These are phyloP conservation scores for Choiromyces venosus DNA, from an alignment of 495 filamentous ascomycete species.

Conservation along the genomic window DNA sequence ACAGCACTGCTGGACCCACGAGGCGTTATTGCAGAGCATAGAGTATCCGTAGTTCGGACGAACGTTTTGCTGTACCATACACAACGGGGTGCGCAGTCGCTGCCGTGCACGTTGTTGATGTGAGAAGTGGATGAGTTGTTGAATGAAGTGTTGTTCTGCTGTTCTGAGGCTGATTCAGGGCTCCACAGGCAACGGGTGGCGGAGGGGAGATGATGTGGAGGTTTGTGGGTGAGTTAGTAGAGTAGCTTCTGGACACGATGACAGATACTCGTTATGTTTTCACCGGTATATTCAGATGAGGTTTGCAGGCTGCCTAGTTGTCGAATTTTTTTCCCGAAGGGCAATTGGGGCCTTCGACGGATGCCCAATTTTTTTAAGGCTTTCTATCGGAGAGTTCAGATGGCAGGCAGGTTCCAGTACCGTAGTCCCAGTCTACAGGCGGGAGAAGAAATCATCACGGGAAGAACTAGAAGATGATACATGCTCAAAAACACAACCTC, in stretches of 20 bases:
- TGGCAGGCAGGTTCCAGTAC: neutral
- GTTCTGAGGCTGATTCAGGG: neutral
- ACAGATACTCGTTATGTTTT: neutral
- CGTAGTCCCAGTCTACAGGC: neutral
- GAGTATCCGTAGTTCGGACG: neutral
- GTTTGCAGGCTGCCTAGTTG: neutral
- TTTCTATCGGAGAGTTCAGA: neutral
- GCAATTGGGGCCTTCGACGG: neutral
- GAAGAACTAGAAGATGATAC: neutral
- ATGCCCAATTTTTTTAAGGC: neutral
- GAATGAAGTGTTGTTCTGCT: neutral
- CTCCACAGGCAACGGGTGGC: neutral
- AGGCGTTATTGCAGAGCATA: neutral
- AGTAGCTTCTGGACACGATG: neutral
- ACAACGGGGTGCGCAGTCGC: neutral
- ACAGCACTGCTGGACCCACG: neutral
- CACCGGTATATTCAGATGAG: neutral
- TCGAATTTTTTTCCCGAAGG: neutral
- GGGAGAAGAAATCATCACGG: neutral
- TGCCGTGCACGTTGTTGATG: neutral
- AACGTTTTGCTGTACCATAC: neutral
- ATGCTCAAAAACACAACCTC: neutral
- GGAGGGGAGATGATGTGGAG: neutral
- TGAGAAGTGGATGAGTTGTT: constrained; percentile 1
- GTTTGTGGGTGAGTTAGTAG: neutral